Base-by-base conservation (phyloP, 2,329 filamentous ascomycete genomes). In the Fusarium longipes region DNA sequence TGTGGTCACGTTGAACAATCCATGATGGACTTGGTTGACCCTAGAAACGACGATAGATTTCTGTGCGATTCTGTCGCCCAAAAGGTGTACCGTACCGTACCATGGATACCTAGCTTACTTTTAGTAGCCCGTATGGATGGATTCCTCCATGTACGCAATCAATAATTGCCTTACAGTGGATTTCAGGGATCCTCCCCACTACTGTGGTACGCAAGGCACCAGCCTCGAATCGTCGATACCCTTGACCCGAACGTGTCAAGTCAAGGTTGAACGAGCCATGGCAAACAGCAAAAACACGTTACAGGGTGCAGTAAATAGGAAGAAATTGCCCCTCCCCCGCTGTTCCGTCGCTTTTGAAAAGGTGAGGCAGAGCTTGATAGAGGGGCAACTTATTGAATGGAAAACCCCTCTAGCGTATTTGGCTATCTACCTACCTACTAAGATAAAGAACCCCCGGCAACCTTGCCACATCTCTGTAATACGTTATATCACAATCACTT, bases 21-120 rank as follows among this genome's bases (percentile, higher is more conserved):
- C 35, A 52, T 39, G 22, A 58, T 52, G 36, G 44, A 42, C 40
- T 49, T 42, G 29, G 59, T n/a, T 54, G 51, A 47, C 49, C 52
- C 66, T 65, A 54, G 67, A 70, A 70, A 53, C 52, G 49, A 70
- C 67, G 65, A 70, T 51, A 47, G 63, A 45, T 68, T 69, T 69
- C 66, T 64, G 47, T 67, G 57, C 53, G 66, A 67, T 69, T 69
- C 66, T 60, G 62, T 59, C 62, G 60, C 42, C 53, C 59, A 33
- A 39, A 27, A 40, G 20, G 44, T 25, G 20, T 36, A 49, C 45
- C n/a, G 36, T 49, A 30, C 25, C n/a, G 20, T 18, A 22, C 10
- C 32, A 48, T 36, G 22, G 45, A 14, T 44, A 30, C 30, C 25
- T 38, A 35, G 45, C 32, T 38, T 33, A 10, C 17, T 22, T n/a